phyloP scores from a whole-genome alignment of 179 eudicot species.

The Vitellaria paradoxa region DNA sequence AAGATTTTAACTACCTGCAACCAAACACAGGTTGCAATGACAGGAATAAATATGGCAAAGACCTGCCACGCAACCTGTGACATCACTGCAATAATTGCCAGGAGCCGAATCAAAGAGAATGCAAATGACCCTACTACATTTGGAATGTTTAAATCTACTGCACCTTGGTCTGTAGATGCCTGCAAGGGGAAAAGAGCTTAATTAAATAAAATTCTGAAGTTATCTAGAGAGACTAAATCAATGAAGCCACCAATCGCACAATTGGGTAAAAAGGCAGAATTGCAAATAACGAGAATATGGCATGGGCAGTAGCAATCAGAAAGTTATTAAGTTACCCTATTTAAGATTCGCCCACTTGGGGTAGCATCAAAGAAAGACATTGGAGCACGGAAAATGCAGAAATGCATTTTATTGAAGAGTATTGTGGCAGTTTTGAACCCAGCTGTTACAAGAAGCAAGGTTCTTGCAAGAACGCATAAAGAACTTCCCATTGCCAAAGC shows the following conservation, averaged over 20 bases:
- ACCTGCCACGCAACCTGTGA: conserved; percentile 83
- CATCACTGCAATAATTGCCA: conserved; percentile 71
- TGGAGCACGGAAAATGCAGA: conserved; percentile 53
- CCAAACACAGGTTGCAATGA: conserved; percentile 46
- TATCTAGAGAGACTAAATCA: not conserved
- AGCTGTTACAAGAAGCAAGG: conserved; percentile 32
- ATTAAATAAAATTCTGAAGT: not conserved
- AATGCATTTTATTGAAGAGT: conserved; percentile 52
- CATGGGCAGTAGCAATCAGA: not conserved
- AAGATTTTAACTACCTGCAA: conserved; percentile 39
- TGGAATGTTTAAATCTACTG: conserved; percentile 57
- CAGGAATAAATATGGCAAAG: conserved; percentile 56
- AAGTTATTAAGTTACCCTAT: conserved; percentile 27
- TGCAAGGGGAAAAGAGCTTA: conserved; percentile 22
- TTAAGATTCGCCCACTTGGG: conserved; percentile 58
- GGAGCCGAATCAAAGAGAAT: conserved; percentile 53
- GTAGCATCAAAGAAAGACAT: conserved; percentile 68
- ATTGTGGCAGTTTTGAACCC: conserved; percentile 48
- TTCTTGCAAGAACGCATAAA: conserved; percentile 54
- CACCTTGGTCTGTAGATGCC: conserved; percentile 81
- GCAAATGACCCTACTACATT: conserved; percentile 44
- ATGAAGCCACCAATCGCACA: not conserved
- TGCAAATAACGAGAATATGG: not conserved
- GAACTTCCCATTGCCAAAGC: conserved; percentile 61
- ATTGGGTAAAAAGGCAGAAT: not conserved